Base-by-base conservation (phyloP, 2,329 filamentous ascomycete genomes). In the Diplodia intermedia region DNA sequence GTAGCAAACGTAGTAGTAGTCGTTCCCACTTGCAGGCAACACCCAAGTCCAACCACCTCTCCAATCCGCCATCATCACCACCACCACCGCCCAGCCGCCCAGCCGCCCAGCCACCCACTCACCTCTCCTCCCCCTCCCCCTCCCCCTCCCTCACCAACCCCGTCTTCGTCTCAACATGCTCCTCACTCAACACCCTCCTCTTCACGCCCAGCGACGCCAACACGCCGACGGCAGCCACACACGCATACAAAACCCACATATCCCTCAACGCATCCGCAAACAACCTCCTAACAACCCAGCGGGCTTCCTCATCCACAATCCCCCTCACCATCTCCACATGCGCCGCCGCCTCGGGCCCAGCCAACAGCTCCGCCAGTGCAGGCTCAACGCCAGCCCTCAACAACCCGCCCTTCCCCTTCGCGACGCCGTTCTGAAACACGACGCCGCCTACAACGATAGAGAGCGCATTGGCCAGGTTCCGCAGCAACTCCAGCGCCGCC, bases 281-380 rank as follows among this genome's bases (percentile, higher is more conserved):
- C 0, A 79, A 80, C 15, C 76, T 73, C 7, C 76, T 71, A 0
- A 86, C 83, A 1, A 85, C 75, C 1, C 84, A 86, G 84, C 7
- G 86, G 80, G 0, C 84, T 82, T 2, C 82, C 80, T 9, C 83
- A 71, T 56, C 83, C 4, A 85, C 76, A 1, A 86, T 82, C 80
- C 0, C 63, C 69, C 80, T 82, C 69, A 86, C 81, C 1, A 76
- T 76, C 1, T 76, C 82, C 11, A 85, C 79, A 0, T 81, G 83
- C 76, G 89, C 85, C 26, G 87, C 84, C 31, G 90, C 87, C 68
- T 84, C 83, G 69, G 82, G 78, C 12, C 89, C 88, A 2, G 86
- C 83, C 1, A 91, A 80, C 61, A 23, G 5, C 0, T 81, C 73
- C 6, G 76, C 71, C 0, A 86, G 83, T 1, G 85, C 75, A 1